These are phyloP conservation scores for Herpetospermum pedunculosum DNA, from an alignment of 306 rosid species.

Conservation along the genomic window DNA sequence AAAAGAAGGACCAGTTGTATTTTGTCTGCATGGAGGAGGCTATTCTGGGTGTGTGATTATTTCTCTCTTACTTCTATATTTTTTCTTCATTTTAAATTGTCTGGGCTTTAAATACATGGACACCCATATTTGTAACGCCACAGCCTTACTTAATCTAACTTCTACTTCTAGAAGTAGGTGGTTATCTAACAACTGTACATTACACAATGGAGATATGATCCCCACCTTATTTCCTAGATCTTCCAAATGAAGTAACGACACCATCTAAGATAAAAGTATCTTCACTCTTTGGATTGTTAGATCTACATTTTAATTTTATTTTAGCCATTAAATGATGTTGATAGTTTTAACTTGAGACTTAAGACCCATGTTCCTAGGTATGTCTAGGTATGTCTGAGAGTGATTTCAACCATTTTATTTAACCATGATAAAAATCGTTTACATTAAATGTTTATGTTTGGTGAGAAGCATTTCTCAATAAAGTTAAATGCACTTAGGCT, in stretches of 20 bases:
- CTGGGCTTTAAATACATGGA: background rate
- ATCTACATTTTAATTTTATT: background rate
- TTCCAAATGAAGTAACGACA: background rate
- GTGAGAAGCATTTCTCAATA: background rate
- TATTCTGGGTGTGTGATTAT: slow-evolving; percentile 61
- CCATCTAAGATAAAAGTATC: background rate
- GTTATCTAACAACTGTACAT: background rate
- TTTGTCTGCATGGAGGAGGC: slow-evolving; percentile 96
- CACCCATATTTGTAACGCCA: background rate
- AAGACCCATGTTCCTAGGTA: background rate
- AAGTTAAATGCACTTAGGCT: background rate
- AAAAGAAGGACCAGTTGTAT: slow-evolving; percentile 89
- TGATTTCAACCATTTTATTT: background rate
- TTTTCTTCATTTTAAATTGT: background rate
- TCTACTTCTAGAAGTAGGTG: background rate
- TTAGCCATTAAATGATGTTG: background rate
- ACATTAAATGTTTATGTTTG: background rate
- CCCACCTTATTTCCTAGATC: background rate
- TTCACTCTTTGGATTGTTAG: background rate
- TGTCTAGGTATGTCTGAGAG: background rate
- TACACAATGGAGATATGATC: background rate
- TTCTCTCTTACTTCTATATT: background rate
- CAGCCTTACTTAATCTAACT: background rate
- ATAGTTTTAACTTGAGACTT: background rate
- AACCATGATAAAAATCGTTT: background rate